Conservation (phyloP, 1,284 basidiomycete genomes). For the Mycosarcoma mackinlayi region DNA sequence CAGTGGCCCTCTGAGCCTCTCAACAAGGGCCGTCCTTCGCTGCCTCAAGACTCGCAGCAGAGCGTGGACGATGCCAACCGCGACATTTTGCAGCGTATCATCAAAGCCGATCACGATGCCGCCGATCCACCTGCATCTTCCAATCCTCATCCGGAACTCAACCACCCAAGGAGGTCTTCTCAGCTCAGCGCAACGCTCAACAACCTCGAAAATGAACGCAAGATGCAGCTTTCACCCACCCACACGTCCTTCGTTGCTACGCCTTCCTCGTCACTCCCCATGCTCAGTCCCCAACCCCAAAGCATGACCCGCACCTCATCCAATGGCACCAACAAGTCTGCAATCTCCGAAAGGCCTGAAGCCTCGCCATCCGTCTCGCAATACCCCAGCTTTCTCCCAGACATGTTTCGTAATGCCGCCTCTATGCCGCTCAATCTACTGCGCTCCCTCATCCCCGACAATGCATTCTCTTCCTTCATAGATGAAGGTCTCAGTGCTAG, state of each 20-base stretch:
- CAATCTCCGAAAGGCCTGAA: constrained; percentile 20
- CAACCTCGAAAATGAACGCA: constrained; percentile 28
- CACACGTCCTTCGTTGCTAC: constrained; percentile 1
- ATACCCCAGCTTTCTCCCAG: constrained; percentile 24
- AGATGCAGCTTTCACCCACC: constrained; percentile 28
- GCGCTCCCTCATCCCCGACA: constrained; percentile 47
- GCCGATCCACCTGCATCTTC: constrained; percentile 3
- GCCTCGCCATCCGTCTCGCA: neutral
- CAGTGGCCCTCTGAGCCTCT: constrained; percentile 42
- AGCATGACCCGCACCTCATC: constrained; percentile 30
- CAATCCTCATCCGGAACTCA: constrained; percentile 7
- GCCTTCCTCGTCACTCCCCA: constrained; percentile 3
- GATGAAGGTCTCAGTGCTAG: constrained; percentile 53
- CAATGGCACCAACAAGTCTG: constrained; percentile 26
- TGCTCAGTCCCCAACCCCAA: constrained; percentile 19
- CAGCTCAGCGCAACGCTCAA: constrained; percentile 24
- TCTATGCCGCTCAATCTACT: constrained; percentile 43
- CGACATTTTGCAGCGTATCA: constrained; percentile 38
- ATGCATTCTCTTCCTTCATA: constrained; percentile 31
- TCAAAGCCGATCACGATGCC: constrained; percentile 25
- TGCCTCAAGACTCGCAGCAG: constrained; percentile 37
- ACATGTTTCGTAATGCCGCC: constrained; percentile 35
- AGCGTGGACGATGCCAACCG: constrained; percentile 36
- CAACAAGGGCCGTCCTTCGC: constrained; percentile 22
- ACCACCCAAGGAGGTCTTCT: constrained; percentile 17